phyloP scores from a whole-genome alignment of 352 stramenopile genomes.

The Sclerospora graminicola region DNA sequence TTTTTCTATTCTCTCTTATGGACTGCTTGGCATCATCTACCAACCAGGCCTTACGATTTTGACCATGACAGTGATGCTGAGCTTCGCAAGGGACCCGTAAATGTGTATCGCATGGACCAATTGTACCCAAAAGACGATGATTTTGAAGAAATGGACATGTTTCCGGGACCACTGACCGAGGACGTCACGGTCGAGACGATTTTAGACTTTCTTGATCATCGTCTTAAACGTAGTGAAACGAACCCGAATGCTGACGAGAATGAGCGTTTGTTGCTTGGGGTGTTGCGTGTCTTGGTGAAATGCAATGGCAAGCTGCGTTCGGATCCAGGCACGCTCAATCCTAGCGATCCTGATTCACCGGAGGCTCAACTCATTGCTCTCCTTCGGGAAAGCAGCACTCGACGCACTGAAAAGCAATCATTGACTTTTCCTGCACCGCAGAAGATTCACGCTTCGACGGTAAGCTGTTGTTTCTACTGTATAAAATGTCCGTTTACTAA shows the following conservation, averaged over 20 bases:
- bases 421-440: constrained; percentile 37
- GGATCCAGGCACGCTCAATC: constrained; percentile 21
- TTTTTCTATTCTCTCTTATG: constrained; percentile 1
- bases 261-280: constrained; percentile 50
- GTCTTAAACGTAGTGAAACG: constrained; percentile 28
- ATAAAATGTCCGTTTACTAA: too few relatives aligned
- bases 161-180: constrained; percentile 67
- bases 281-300: constrained; percentile 67
- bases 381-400: constrained; percentile 57
- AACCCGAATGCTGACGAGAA: constrained; percentile 33
- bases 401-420: constrained; percentile 38
- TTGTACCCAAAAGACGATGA: constrained; percentile 61
- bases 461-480: constrained; percentile 13
- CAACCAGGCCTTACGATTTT: constrained; percentile 34
- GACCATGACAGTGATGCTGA: constrained; percentile 46
- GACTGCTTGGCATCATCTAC: too few relatives aligned
- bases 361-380: constrained; percentile 59
- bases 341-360: constrained; percentile 46
- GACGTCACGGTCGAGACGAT: constrained; percentile 50
- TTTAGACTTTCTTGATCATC: constrained; percentile 54
- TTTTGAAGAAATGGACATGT: constrained; percentile 58
- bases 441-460: constrained; percentile 25
- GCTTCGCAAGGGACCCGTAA: constrained; percentile 68
- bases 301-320: constrained; percentile 71
- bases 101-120: constrained; percentile 74